Conservation (phyloP, 208 protist species). For the Strigomonas culicis region DNA sequence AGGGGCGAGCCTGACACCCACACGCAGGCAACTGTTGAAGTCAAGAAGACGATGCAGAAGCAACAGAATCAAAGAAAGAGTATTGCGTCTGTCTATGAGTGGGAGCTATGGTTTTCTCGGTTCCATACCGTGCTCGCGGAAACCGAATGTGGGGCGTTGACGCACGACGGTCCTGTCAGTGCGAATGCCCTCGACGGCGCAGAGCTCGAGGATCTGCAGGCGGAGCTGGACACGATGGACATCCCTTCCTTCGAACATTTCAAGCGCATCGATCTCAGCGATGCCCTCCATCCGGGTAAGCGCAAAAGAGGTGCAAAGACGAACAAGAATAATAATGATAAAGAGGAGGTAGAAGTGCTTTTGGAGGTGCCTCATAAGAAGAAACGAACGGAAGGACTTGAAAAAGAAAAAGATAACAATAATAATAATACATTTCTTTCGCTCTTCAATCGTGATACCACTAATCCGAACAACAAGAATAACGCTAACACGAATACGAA, state of each 20-base stretch:
- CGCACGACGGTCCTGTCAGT: too few relatives aligned
- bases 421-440: background rate
- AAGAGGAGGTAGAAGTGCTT: background rate
- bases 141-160: too few relatives aligned
- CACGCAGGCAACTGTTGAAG: too few relatives aligned
- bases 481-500: background rate
- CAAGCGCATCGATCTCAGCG: constrained; percentile 1
- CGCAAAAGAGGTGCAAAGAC: background rate
- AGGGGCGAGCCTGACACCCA: too few relatives aligned
- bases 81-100: too few relatives aligned
- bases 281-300: background rate
- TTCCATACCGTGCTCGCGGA: too few relatives aligned
- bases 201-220: too few relatives aligned
- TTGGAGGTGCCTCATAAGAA: background rate
- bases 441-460: background rate
- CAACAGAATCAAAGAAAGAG: too few relatives aligned
- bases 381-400: background rate
- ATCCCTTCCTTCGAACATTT: background rate
- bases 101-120: too few relatives aligned
- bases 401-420: background rate
- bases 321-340: background rate
- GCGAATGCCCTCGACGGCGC: too few relatives aligned
- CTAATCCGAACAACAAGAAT: background rate
- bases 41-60: too few relatives aligned
- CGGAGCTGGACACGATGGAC: too few relatives aligned